These are phyloP conservation scores for Perkinsela sp. DNA, from an alignment of 208 protist species.

Conservation along the genomic window DNA sequence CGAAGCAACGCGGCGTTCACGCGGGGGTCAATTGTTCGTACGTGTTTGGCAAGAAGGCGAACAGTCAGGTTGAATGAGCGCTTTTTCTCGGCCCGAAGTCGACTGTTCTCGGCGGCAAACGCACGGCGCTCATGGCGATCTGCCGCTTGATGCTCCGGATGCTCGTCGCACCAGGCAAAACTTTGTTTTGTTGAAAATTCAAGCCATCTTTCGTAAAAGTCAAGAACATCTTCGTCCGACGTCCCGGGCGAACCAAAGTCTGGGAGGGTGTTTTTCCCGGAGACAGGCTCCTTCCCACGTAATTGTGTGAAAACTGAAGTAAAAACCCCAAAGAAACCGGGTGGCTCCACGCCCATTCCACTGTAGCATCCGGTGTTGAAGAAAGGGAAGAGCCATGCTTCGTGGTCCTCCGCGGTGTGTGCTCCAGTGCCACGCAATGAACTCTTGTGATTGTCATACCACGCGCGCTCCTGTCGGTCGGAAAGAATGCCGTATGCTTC, in stretches of 20 bases:
- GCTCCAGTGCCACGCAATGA: constrained; percentile 22
- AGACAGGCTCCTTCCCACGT: neutral
- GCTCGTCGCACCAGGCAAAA: neutral
- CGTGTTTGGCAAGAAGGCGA: neutral
- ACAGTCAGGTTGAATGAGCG: neutral
- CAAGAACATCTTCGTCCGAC: neutral
- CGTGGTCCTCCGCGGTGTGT: constrained; percentile 2
- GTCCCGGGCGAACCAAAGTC: neutral
- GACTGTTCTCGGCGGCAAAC: neutral
- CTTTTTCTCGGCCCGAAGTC: neutral
- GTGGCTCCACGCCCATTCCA: constrained; percentile 2
- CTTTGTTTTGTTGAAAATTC: neutral
- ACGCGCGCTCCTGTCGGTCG: constrained; percentile 40
- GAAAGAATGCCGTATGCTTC: constrained; percentile 59
- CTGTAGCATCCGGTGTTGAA: constrained; percentile 4
- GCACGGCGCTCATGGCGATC: neutral
- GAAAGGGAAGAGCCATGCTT: constrained; percentile 6
- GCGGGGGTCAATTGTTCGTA: neutral
- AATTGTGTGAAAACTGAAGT: neutral
- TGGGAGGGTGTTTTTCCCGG: neutral
- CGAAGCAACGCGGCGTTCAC: neutral
- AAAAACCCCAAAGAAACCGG: neutral
- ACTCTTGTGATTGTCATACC: constrained; percentile 47
- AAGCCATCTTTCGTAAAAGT: neutral
- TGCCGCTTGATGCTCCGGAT: neutral